phyloP scores from a whole-genome alignment of 306 rosid species.

The Benincasa hispida region DNA sequence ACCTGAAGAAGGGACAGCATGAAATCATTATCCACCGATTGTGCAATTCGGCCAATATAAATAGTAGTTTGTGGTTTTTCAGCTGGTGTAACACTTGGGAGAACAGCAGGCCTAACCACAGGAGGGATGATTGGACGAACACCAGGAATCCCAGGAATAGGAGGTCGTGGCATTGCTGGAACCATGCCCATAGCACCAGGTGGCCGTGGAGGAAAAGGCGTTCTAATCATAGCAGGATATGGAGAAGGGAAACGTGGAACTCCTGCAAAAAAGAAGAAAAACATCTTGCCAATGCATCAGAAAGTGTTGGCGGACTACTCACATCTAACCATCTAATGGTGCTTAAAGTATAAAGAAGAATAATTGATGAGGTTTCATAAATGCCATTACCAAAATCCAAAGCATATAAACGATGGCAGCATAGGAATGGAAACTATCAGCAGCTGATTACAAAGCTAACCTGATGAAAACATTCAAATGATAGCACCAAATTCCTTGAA shows the following conservation, averaged over 20 bases:
- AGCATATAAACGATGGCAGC: conserved; percentile 87
- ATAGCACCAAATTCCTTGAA: conserved; percentile 43
- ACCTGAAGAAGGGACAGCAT: conserved; percentile 81
- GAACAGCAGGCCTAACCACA: conserved; percentile 56
- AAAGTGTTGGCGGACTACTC: conserved; percentile 18
- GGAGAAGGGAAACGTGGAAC: conserved; percentile 75
- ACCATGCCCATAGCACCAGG: conserved; percentile 63
- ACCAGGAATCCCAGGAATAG: conserved; percentile 63
- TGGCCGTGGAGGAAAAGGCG: conserved; percentile 60
- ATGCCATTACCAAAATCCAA: conserved; percentile 74
- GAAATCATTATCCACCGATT: conserved; percentile 85
- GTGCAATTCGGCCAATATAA: conserved; percentile 82
- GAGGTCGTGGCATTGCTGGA: conserved; percentile 65
- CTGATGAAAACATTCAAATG: conserved; percentile 62
- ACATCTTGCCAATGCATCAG: conserved; percentile 67
- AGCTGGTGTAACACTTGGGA: conserved; percentile 63
- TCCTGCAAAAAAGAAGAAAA: conserved; percentile 59
- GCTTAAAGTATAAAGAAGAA: conserved; percentile 3
- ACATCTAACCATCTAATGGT: conserved; percentile 16
- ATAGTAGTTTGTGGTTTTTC: conserved; percentile 82
- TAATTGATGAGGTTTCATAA: conserved; percentile 30
- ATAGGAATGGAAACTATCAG: conserved; percentile 71
- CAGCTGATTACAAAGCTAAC: conserved; percentile 66
- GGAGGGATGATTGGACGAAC: conserved; percentile 73
- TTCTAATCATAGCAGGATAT: conserved; percentile 65